Base-by-base conservation (phyloP, 2,329 filamentous ascomycete species). In the Leptodontidium sp. region DNA sequence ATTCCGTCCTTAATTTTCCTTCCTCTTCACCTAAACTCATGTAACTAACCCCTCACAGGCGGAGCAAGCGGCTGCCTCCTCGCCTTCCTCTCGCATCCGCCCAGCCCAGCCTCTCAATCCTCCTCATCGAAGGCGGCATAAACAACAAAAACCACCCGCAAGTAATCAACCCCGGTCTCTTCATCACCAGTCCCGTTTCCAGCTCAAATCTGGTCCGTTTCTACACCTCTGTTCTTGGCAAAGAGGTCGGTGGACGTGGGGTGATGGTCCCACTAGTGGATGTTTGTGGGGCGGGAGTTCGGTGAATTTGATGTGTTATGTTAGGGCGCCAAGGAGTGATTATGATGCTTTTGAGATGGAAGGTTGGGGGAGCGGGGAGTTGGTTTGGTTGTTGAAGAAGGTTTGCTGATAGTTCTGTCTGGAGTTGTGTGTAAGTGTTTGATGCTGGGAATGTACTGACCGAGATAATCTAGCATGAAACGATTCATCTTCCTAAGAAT, bases 291-390 rank as follows among this genome's bases (percentile, higher is more conserved):
- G 29, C 1, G 52, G 52, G 5, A 55, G 52, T 55, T 12, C 52
- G 6, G 52, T 55, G 29, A 38, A 55, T 26, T 35, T 55, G 14
- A 55, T 55, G 52, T 55, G 29, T 38, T 55, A 55, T 55, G 52
- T 55, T 6, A 32, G 29, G 29, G 52, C 26, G 15, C 17, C 24
- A 8, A 26, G 12, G 24, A 53, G 50, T 53, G 50, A 53, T 53
- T 53, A 29, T 53, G 50, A 53, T 32, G 24, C 24, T 1, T 53
- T 29, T 14, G 50, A 26, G 12, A 53, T 32, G 26, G 50, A 53
- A 8, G 50, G 50, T 1, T 53, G 50, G 50, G 50, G 24, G 32
- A 53, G 50, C 12, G 12, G 32, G 50, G 50, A 32, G 24, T 3
- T 32, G 11, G 11, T 53, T 4, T 2, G 7, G 9, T 15, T 29